Conservation (phyloP, 768 basidiomycete species). For the Lactarius indigo region DNA sequence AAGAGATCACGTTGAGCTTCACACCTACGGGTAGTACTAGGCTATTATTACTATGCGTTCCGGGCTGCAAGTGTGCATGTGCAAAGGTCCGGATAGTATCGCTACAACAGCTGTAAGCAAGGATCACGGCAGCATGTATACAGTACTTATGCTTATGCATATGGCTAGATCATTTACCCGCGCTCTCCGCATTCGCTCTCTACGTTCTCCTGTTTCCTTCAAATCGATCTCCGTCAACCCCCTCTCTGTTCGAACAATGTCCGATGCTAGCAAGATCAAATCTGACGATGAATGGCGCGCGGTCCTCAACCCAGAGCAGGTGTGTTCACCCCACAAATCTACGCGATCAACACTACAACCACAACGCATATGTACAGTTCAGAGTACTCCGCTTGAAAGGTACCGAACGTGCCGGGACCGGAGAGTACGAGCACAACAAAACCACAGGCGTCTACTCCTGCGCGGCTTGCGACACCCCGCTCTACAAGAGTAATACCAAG, state of each 20-base stretch:
- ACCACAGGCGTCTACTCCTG: slow-evolving; percentile 72
- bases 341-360: neutral
- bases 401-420: slow-evolving; percentile 75
- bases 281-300: slow-evolving; percentile 83
- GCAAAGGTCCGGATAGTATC: no score
- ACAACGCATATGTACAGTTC: slow-evolving; percentile 50
- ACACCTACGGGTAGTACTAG: no score
- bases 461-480: slow-evolving; percentile 73
- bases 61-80: no score
- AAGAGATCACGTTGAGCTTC: no score
- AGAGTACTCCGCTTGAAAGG: slow-evolving; percentile 82
- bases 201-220: neutral
- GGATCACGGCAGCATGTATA: no score
- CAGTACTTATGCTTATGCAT: no score
- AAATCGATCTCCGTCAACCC: neutral
- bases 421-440: slow-evolving; percentile 70
- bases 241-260: slow-evolving; percentile 26
- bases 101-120: no score
- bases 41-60: no score
- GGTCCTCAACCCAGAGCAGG: slow-evolving; percentile 77
- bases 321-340: slow-evolving; percentile 33
- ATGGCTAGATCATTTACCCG: neutral
- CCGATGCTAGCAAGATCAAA: slow-evolving; percentile 37
- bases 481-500: slow-evolving; percentile 88
- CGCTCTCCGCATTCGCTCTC: neutral